Conservation (phyloP, 192 early-diverging fungal genomes). For the Chytriomyces hyalinus region DNA sequence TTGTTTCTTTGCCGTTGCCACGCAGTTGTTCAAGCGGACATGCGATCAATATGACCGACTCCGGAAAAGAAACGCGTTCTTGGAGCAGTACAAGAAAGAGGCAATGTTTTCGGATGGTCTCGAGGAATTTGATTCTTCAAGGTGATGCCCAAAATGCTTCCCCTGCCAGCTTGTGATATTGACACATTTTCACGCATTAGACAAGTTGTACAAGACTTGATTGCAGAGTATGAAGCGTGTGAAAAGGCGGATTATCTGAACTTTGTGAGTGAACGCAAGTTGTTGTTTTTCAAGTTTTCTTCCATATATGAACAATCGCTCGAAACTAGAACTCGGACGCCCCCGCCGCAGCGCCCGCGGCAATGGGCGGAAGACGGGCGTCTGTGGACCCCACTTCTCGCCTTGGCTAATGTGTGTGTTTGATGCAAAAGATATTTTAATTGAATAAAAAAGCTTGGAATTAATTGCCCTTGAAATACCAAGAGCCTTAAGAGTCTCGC, state of each 20-base stretch:
- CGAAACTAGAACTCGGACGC: constrained; percentile 5
- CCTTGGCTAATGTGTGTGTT: neutral
- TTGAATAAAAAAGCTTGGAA: constrained; percentile 1
- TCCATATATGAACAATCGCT: neutral
- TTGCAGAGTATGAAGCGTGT: constrained; percentile 93
- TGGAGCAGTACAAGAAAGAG: constrained; percentile 91
- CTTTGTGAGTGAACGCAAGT: constrained; percentile 46
- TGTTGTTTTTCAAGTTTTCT: constrained; percentile 7
- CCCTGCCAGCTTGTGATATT: constrained; percentile 4
- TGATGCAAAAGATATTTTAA: neutral
- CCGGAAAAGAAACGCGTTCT: constrained; percentile 92
- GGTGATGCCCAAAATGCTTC: constrained; percentile 37
- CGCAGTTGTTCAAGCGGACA: constrained; percentile 85
- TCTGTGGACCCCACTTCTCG: constrained; percentile 9
- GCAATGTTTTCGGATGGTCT: constrained; percentile 65
- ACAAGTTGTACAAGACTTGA: constrained; percentile 87
- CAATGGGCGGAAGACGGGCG: neutral
- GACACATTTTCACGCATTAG: constrained; percentile 41
- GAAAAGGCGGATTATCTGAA: constrained; percentile 84
- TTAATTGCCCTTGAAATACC: neutral
- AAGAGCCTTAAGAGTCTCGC: no score
- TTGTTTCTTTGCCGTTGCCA: constrained; percentile 20
- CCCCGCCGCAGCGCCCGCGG: constrained; percentile 1
- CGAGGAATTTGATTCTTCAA: constrained; percentile 91
- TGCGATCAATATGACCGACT: constrained; percentile 93